Conservation (phyloP, 176 grass and related monocot genomes). For the Bothriochloa decipiens region DNA sequence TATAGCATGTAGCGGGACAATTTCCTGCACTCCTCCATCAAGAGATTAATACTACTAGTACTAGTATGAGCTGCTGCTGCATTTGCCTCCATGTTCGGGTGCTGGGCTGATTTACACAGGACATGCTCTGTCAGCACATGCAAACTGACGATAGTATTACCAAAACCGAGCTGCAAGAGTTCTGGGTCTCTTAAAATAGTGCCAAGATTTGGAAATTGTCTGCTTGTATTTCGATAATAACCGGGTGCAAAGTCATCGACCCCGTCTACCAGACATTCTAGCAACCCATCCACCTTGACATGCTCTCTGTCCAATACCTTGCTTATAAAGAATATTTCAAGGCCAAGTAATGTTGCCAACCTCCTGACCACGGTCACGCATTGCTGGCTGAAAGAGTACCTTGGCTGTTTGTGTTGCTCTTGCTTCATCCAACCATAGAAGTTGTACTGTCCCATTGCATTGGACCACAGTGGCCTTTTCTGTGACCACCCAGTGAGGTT, state of each 20-base stretch:
- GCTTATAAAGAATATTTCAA: not conserved
- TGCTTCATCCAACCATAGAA: not conserved
- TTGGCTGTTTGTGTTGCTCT: not conserved
- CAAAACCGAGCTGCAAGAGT: not conserved
- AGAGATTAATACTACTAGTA: too few species aligned
- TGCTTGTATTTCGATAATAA: too few species aligned
- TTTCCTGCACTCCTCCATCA: not conserved
- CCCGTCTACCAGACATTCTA: not conserved
- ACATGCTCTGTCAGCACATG: not conserved
- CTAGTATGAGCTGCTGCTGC: not conserved
- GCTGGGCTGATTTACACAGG: not conserved
- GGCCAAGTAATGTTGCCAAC: not conserved
- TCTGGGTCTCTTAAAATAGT: not conserved
- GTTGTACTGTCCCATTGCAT: conserved; percentile 24
- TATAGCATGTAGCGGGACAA: conserved; percentile 33
- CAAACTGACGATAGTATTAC: not conserved
- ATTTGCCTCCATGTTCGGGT: not conserved
- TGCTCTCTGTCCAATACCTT: not conserved
- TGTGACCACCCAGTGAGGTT: not conserved
- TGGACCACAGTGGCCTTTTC: not conserved
- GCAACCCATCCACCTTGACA: not conserved
- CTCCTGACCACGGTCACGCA: not conserved
- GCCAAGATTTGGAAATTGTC: not conserved
- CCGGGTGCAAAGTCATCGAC: not conserved
- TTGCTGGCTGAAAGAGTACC: not conserved